Evolutionary conservation across 768 basidiomycete genomes (phyloP), one percentile per base, ranked within the genome.

Genomic region (Mrakia blollopis): DNA sequence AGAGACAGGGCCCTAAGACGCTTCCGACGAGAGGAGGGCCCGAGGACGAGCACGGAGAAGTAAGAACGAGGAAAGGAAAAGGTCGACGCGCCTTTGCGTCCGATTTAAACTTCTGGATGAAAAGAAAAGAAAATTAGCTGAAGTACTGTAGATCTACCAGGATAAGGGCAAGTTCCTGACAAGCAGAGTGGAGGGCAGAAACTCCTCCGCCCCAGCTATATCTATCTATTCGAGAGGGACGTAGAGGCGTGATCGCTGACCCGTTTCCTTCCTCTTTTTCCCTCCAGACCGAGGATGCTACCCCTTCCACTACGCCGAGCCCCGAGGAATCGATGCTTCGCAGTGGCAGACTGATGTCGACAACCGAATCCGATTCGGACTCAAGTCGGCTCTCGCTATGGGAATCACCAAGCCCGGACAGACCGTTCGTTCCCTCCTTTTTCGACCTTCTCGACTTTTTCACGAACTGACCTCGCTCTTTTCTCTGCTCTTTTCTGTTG

Each of bases 291-390:
- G 32, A 65, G 57, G 57, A 57, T 57, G 57, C 57, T 57, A 57
- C 57, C 57, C 57, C 57, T 57, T 57, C 57, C 57, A 57, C 57
- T 98, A 97, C 87, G 86, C 90, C 60, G 94, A 96, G 86, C 92
- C 94, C n/a, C 89, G 95, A 68, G 94, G 94, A 69, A 88, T 95
- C 79, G 88, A 89, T 77, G 87, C 88, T 63, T 89, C 91, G 82
- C 94, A 96, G 84, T 99, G 97, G 97, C 97, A 99, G 86, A 93
- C 88, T 60, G 97, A 99, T 85, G 96, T 84, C 73, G 84, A 84
- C 83, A 84, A 84, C 83, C 79, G 84, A 74, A 84, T 84, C 82
- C 81, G 86, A 23, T 95, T 90, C 81, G 94, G 95, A 77, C 87
- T 98, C 84, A 88, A 89, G 82, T 90, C 87, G 82, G 97, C 92